Base-by-base conservation (phyloP, 2,329 filamentous ascomycete species). In the Trichothecium roseum region DNA sequence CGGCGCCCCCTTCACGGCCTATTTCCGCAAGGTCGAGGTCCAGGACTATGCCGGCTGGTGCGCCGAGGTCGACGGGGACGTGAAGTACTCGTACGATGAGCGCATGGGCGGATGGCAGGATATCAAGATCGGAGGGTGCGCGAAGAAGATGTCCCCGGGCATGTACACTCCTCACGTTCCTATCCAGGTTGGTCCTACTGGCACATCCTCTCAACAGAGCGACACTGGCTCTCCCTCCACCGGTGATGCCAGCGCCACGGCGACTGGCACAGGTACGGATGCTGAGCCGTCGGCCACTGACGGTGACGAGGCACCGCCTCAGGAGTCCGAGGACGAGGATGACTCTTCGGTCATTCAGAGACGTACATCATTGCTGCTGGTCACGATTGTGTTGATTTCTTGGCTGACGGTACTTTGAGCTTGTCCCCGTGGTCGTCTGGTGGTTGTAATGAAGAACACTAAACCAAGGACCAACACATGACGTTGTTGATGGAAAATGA, bases 31-130 rank as follows among this genome's bases (percentile, higher is more conserved):
- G 3, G 34, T 57, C 18, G 45, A 49, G 31, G 35, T 57, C 6
- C 42, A 49, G 20, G 54, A 57, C 39, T 54, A 53, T 41, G 36
- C 41, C 6, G 53, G 49, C n/a, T 47, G 45, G 16, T 51, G 53
- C 37, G 42, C 45, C 29, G 40, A 44, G 31, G 40, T 42, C 9
- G 39, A 40, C 4, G 38, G 38, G 3, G 34, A 37, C 4, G 43
- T 52, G 5, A 42, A 50, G 40, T 57, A 57, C 27, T 40, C 44
- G 35, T 55, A 52, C 38, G 43, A 46, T 29, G 47, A 52, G 34
- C 37, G 43, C 28, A 46, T 46, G 1, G 38, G 37, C 13, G 45
- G 45, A n/a, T 57, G 53, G 53, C 44, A 48, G 37, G 47, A 49
- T 28, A 45, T 57, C 28, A 37, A 44, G 13, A 42, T 57, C 39